phyloP scores from a whole-genome alignment of 495 filamentous ascomycete species.

The Xylaria sp. region DNA sequence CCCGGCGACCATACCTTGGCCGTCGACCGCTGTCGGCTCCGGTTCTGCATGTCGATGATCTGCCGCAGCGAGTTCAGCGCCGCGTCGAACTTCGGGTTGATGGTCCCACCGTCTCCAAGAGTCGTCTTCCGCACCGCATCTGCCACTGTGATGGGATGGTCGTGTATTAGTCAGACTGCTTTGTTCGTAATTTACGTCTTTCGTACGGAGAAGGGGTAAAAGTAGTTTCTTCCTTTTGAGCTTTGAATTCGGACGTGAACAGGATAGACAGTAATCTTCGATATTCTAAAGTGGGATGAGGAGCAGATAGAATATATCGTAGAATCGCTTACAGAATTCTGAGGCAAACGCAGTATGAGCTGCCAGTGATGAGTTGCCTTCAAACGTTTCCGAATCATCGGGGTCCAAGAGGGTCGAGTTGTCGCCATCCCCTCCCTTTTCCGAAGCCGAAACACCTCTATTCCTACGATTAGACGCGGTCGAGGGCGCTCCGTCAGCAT shows the following conservation, averaged over 20 bases:
- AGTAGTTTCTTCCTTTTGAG: background rate
- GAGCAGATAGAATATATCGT: background rate
- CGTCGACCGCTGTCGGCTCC: constrained; percentile 31
- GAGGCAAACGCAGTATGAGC: constrained; percentile 70
- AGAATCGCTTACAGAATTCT: constrained; percentile 49
- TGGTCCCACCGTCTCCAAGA: constrained; percentile 29
- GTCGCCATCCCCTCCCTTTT: constrained; percentile 28
- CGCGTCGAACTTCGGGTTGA: constrained; percentile 60
- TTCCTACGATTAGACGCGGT: constrained; percentile 22
- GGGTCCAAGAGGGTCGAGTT: constrained; percentile 40
- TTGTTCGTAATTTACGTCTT: background rate
- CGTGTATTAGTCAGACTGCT: background rate
- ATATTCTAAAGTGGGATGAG: background rate
- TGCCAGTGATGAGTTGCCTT: constrained; percentile 66
- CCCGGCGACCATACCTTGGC: constrained; percentile 13
- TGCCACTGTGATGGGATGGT: constrained; percentile 12
- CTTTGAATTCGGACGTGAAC: constrained; percentile 43
- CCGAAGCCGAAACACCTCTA: constrained; percentile 11
- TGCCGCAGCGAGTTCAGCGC: constrained; percentile 65
- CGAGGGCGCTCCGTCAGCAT: constrained; percentile 31
- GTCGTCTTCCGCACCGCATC: constrained; percentile 54
- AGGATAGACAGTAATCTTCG: background rate
- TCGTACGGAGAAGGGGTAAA: no score
- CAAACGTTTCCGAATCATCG: constrained; percentile 58
- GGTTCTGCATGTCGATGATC: constrained; percentile 59